These are phyloP conservation scores for Leishmania braziliensis DNA, from an alignment of 208 protist species.

Conservation along the genomic window DNA sequence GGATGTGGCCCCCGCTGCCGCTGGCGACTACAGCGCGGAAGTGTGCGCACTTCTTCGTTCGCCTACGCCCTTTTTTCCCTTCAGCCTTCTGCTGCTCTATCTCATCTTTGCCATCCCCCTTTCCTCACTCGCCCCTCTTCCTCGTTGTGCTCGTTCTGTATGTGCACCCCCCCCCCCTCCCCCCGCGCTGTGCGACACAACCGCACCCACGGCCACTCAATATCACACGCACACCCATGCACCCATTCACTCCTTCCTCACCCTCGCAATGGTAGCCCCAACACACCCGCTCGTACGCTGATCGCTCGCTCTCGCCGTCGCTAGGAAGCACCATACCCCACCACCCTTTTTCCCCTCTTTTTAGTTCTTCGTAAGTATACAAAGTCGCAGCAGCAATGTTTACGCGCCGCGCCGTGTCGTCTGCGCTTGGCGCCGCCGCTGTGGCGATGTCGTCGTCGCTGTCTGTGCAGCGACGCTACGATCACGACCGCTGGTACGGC, in stretches of 20 bases:
- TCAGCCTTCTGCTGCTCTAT: not conserved
- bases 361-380: not conserved
- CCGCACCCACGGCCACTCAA: not conserved
- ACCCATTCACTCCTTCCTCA: not conserved
- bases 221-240: not conserved
- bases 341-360: not conserved
- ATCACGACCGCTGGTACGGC: conserved; percentile 90
- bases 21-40: not conserved
- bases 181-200: not conserved
- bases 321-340: not conserved
- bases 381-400: conserved; percentile 36
- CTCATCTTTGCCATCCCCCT: not conserved
- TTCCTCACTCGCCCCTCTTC: not conserved
- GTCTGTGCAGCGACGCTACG: conserved; percentile 61
- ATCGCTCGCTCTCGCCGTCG: not conserved
- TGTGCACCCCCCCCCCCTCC: not conserved
- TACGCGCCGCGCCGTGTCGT: conserved; percentile 54
- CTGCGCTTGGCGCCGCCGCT: conserved; percentile 36
- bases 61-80: not conserved
- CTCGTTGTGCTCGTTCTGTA: not conserved
- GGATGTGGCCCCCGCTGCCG: not conserved
- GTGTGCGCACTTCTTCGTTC: not conserved
- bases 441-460: conserved; percentile 36
- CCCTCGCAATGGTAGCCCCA: not conserved
- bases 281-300: not conserved